phyloP scores from a whole-genome alignment of 805 yeast species.

The Lipomyces mesembrius region DNA sequence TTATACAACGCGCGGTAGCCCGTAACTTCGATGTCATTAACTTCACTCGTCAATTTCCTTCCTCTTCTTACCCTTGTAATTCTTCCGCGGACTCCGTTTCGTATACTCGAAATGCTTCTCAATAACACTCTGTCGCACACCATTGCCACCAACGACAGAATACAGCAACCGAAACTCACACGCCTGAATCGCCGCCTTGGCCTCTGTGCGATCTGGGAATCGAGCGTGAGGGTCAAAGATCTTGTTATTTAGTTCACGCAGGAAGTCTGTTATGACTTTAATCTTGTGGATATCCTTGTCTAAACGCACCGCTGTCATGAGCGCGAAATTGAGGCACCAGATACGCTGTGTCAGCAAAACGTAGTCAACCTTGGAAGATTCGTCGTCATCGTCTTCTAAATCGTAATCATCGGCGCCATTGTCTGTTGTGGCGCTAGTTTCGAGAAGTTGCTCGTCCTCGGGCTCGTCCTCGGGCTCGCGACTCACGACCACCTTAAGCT shows the following conservation, averaged over 20 bases:
- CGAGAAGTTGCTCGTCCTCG: not conserved
- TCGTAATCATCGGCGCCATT: not conserved
- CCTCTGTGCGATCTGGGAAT: conserved; percentile 29
- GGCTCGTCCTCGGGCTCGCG: not conserved
- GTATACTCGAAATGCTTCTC: conserved; percentile 12
- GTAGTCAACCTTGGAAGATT: conserved; percentile 20
- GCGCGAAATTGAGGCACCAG: conserved; percentile 21
- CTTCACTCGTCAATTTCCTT: not conserved
- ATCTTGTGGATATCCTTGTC: conserved; percentile 25
- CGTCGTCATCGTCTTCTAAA: conserved; percentile 13
- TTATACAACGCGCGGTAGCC: not conserved
- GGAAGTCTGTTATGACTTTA: conserved; percentile 5
- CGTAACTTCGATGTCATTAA: not conserved
- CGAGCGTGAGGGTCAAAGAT: conserved; percentile 31
- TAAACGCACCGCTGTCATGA: conserved; percentile 21
- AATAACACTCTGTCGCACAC: conserved; percentile 15
- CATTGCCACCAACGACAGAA: conserved; percentile 5
- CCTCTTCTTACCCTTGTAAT: not conserved
- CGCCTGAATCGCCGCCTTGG: conserved; percentile 25
- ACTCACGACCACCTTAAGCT: not conserved
- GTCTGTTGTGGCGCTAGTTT: conserved; percentile 1
- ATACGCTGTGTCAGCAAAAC: conserved; percentile 8
- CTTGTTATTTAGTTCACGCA: conserved; percentile 15
- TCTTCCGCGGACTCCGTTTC: not conserved
- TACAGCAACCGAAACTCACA: conserved; percentile 26